Percentiles rank a stretch among this genome's conserved stretches.
These are phyloP conservation scores for Hymenoscyphus fructigenus DNA, from an alignment of 2,329 filamentous ascomycete genomes.

Conservation along the genomic window DNA sequence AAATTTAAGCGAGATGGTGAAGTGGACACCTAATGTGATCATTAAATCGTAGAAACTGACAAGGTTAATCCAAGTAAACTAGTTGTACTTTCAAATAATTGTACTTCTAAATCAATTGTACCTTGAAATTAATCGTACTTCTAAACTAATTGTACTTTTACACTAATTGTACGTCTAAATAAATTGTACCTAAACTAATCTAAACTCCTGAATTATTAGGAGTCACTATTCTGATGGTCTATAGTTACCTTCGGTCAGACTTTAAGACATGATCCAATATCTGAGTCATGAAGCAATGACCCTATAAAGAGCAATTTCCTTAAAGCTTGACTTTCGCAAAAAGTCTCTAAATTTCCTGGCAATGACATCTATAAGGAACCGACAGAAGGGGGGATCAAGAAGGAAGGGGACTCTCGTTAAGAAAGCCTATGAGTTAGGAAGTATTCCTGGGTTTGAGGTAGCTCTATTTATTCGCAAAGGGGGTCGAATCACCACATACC, in stretches of 20 bases:
- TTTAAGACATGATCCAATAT: background rate
- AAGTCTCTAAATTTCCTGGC: background rate
- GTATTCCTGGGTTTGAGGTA: slow-evolving; percentile 16
- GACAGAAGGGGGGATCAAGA: slow-evolving; percentile 9
- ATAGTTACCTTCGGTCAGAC: background rate
- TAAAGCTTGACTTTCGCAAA: background rate
- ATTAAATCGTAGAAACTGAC: background rate
- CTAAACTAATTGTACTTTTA: no score
- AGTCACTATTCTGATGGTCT: background rate
- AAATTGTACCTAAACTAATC: no score
- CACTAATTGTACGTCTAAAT: no score
- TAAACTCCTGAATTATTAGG: background rate
- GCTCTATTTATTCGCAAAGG: slow-evolving; percentile 17
- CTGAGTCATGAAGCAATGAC: background rate
- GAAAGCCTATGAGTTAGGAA: slow-evolving; percentile 18
- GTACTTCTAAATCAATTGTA: no score
- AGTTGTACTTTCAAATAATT: no score
- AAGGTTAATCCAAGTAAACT: background rate
- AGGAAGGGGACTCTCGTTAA: slow-evolving; percentile 17
- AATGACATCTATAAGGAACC: background rate
- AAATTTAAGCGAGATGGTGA: background rate
- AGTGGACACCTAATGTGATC: background rate
- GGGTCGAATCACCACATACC: slow-evolving; percentile 16
- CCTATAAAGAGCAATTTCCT: background rate
- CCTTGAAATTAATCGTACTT: no score